Conservation (phyloP, 1,139 yeast species). For the Nakaseomyces glabratus region DNA sequence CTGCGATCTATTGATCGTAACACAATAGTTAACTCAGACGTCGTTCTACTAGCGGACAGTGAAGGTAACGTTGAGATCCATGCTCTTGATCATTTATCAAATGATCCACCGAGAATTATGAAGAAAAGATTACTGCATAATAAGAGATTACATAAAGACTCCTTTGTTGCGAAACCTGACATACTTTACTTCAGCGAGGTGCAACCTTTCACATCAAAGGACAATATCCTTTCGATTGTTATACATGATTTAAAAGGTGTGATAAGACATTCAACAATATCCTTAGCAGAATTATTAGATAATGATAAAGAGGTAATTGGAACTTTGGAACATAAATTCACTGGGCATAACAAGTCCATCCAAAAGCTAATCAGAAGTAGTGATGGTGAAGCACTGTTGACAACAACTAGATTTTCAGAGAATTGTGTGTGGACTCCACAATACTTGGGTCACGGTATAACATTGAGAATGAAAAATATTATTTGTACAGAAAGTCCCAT, state of each 20-base stretch:
- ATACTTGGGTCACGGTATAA: conserved; percentile 24
- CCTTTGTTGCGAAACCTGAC: conserved; percentile 29
- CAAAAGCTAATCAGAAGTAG: conserved; percentile 55
- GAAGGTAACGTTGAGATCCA: conserved; percentile 40
- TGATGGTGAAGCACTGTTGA: conserved; percentile 50
- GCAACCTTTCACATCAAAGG: conserved; percentile 22
- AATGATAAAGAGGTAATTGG: conserved; percentile 18
- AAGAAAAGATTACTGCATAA: conserved; percentile 23
- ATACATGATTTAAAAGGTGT: conserved; percentile 46
- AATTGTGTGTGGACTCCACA: conserved; percentile 55
- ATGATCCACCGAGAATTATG: conserved; percentile 38
- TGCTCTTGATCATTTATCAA: conserved; percentile 45
- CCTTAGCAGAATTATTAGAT: conserved; percentile 33
- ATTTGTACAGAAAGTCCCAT: conserved; percentile 36
- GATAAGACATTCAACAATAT: conserved; percentile 38
- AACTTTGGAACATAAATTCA: conserved; percentile 45
- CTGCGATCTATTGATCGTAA: conserved; percentile 17
- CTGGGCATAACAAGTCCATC: conserved; percentile 82
- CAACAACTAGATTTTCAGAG: conserved; percentile 43
- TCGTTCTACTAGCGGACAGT: conserved; percentile 45
- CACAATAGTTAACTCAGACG: conserved; percentile 38
- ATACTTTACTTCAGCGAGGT: conserved; percentile 32
- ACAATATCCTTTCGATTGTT: conserved; percentile 35
- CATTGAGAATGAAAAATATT: conserved; percentile 30
- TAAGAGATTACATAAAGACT: conserved; percentile 20